Percentiles rank a stretch among this genome's conserved stretches.
Evolutionary conservation across 495 filamentous ascomycete species (phyloP).

Genomic region (Aspergillus cavernicola): DNA sequence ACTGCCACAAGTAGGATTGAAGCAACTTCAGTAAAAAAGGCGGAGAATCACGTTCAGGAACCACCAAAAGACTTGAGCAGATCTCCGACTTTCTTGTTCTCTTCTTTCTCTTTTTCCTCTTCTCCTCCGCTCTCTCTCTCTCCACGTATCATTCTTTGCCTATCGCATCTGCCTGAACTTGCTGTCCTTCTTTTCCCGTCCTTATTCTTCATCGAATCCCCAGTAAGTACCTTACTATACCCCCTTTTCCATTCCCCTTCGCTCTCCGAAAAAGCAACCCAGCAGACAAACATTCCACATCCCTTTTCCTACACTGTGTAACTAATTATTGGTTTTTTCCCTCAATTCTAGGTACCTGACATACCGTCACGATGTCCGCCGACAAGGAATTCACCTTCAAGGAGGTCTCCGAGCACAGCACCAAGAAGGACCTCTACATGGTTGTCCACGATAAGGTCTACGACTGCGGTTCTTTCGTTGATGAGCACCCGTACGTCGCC

Average conservation of each 20-base stretch:
- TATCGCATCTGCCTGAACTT: constrained; percentile 7
- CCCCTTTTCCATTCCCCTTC: background rate
- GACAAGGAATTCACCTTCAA: constrained; percentile 72
- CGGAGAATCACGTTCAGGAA: constrained; percentile 9
- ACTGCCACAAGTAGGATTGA: too few species aligned
- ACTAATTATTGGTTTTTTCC: constrained; percentile 12
- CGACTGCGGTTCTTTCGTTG: constrained; percentile 80
- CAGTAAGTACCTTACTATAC: background rate
- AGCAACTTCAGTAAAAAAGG: constrained; percentile 1
- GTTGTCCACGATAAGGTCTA: constrained; percentile 98
- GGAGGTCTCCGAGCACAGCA: constrained; percentile 82
- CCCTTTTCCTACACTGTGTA: background rate
- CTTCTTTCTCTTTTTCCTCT: constrained; percentile 10
- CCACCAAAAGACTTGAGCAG: background rate
- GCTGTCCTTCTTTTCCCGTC: constrained; percentile 5
- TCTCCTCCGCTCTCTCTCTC: constrained; percentile 11
- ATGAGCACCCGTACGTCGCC: constrained; percentile 95
- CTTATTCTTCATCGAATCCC: background rate
- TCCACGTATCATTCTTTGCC: constrained; percentile 9
- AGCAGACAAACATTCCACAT: background rate
- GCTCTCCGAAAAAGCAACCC: background rate
- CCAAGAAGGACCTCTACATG: constrained; percentile 92
- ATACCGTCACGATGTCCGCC: constrained; percentile 55
- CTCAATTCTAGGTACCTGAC: constrained; percentile 3
- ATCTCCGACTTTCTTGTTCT: background rate